Conservation (phyloP, 2,329 filamentous ascomycete genomes). For the Curvularia verruculosa region DNA sequence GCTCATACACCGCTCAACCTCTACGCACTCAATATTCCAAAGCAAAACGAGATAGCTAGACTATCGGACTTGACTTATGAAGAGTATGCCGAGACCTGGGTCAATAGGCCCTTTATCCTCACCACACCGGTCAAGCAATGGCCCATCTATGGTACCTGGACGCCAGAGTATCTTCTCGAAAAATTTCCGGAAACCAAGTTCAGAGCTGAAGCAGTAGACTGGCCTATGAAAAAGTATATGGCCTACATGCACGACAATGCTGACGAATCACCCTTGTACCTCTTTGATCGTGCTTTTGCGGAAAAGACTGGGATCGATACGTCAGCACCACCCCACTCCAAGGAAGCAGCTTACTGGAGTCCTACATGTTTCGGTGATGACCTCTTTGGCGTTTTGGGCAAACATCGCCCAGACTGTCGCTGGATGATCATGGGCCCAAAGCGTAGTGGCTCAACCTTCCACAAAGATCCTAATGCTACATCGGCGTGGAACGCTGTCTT, state of each 20-base stretch:
- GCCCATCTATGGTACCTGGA: slow-evolving; percentile 80
- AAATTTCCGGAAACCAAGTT: slow-evolving; percentile 73
- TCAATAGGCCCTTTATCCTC: slow-evolving; percentile 82
- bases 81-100: slow-evolving; percentile 79
- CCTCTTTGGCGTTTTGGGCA: slow-evolving; percentile 78
- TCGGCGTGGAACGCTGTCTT: slow-evolving; percentile 95
- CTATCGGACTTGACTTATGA: slow-evolving; percentile 71
- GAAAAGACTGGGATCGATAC: slow-evolving; percentile 75
- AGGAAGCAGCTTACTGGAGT: slow-evolving; percentile 70
- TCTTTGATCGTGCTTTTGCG: slow-evolving; percentile 87
- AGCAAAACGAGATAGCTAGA: slow-evolving; percentile 72
- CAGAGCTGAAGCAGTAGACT: slow-evolving; percentile 91
- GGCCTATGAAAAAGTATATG: slow-evolving; percentile 80
- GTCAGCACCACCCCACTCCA: slow-evolving; percentile 52
- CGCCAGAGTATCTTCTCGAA: slow-evolving; percentile 67
- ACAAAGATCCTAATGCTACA: slow-evolving; percentile 78
- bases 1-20: slow-evolving; percentile 72
- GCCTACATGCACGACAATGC: slow-evolving; percentile 78
- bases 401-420: slow-evolving; percentile 81
- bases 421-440: slow-evolving; percentile 93
- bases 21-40: slow-evolving; percentile 74
- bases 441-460: slow-evolving; percentile 89
- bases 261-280: slow-evolving; percentile 89
- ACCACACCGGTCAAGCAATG: slow-evolving; percentile 81
- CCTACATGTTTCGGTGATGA: slow-evolving; percentile 87